Evolutionary conservation across 129 eudicot species (phyloP).

Genomic region (Chrysanthemum makinoi): DNA sequence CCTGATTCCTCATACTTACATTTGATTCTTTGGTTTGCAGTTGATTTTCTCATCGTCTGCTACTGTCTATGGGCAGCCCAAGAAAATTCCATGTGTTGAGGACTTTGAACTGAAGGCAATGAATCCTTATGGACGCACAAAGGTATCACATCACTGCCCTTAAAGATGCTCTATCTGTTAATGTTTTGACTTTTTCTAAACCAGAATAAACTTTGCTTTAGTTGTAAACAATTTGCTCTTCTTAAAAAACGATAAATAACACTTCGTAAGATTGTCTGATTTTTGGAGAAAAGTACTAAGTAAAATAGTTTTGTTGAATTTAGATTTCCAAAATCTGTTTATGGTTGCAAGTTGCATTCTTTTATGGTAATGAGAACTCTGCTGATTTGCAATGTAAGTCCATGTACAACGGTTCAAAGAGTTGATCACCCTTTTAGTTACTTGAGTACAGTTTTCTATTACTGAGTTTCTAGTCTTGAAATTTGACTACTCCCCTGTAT

Average conservation of each 20-base stretch:
- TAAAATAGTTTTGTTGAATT: too few relatives aligned
- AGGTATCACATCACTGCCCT: constrained; percentile 42
- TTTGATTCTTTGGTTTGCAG: constrained; percentile 37
- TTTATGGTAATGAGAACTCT: too few relatives aligned
- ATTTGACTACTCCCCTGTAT: neutral
- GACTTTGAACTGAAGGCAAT: constrained; percentile 77
- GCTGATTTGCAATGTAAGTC: too few relatives aligned
- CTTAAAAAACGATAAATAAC: neutral
- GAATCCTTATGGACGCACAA: constrained; percentile 99
- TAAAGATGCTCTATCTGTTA: neutral
- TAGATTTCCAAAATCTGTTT: too few relatives aligned
- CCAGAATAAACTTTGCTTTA: neutral
- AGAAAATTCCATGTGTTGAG: constrained; percentile 83
- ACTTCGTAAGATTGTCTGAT: too few relatives aligned
- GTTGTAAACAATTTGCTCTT: neutral
- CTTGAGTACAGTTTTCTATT: neutral
- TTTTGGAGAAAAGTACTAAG: too few relatives aligned
- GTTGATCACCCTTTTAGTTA: too few relatives aligned
- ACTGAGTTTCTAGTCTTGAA: neutral
- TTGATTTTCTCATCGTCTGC: constrained; percentile 98
- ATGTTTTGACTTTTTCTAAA: neutral
- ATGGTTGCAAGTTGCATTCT: too few relatives aligned
- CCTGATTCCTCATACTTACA: neutral
- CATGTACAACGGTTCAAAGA: too few relatives aligned
- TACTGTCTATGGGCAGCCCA: constrained; percentile 97